Evolutionary conservation across 2,329 filamentous ascomycete species (phyloP).

Genomic region (Curvularia hawaiiensis): DNA sequence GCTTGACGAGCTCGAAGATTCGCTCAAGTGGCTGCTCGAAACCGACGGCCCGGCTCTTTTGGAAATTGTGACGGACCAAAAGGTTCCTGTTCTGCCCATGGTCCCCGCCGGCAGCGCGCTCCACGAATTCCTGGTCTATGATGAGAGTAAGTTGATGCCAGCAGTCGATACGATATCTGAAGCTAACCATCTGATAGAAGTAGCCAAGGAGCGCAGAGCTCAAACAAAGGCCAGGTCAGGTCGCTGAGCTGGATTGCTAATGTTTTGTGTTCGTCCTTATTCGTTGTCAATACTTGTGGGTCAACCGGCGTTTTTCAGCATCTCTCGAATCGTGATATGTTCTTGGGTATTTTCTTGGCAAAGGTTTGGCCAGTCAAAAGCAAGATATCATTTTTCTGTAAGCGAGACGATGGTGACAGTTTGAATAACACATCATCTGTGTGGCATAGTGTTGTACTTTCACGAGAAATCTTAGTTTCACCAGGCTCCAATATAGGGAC

Average conservation of each 20-base stretch:
- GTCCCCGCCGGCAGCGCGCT: slow-evolving; percentile 85
- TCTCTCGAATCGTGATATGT: not conserved
- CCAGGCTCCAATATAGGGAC: not conserved
- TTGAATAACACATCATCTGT: not conserved
- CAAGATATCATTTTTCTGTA: slow-evolving; percentile 9
- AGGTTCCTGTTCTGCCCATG: slow-evolving; percentile 97
- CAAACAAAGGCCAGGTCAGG: slow-evolving; percentile 37
- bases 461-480: not conserved
- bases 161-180: not conserved
- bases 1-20: slow-evolving; percentile 76
- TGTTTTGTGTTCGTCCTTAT: slow-evolving; percentile 18
- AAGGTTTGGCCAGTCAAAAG: slow-evolving; percentile 13
- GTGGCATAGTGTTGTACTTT: not conserved
- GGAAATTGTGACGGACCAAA: slow-evolving; percentile 86
- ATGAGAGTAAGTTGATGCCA: slow-evolving; percentile 64
- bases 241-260: slow-evolving; percentile 21
- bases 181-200: slow-evolving; percentile 24
- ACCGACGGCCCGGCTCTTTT: slow-evolving; percentile 90
- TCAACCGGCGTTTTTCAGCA: slow-evolving; percentile 22
- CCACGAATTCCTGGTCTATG: slow-evolving; percentile 92
- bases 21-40: slow-evolving; percentile 82
- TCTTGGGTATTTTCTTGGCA: not conserved
- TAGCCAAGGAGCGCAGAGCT: slow-evolving; percentile 36
- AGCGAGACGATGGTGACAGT: not conserved
- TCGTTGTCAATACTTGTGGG: slow-evolving; percentile 29